A percentile compares a stretch with the other conserved stretches of the same genome.
Evolutionary conservation across 306 rosid species (phyloP).

Genomic region (Vigna nakashimae): DNA sequence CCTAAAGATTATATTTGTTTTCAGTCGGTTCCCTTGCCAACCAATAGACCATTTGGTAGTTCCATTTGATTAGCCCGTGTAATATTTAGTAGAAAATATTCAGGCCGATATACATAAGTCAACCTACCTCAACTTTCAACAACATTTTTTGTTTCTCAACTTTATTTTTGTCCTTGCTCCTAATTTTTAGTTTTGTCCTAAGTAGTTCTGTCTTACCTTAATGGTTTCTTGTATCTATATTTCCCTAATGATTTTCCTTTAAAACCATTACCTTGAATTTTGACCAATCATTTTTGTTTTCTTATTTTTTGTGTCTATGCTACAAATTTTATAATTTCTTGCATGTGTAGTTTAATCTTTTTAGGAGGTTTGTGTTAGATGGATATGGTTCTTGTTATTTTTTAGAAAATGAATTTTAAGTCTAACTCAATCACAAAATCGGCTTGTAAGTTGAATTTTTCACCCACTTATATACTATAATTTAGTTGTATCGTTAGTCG

Average conservation of each 20-base stretch:
- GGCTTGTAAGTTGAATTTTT: no score
- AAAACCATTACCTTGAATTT: neutral
- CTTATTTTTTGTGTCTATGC: neutral
- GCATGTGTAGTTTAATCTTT: neutral
- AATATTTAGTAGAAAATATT: neutral
- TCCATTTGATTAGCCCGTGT: neutral
- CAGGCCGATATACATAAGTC: neutral
- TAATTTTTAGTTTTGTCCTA: neutral
- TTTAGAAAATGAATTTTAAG: no score
- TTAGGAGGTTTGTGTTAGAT: neutral
- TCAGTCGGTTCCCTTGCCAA: neutral
- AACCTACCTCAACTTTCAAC: neutral
- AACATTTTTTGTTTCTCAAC: neutral
- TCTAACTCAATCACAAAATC: no score
- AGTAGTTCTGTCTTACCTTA: neutral
- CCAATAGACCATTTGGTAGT: neutral
- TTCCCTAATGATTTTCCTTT: slow-evolving; percentile 6
- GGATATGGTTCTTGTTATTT: neutral
- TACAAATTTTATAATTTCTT: neutral
- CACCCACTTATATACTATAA: no score
- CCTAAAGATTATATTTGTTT: neutral
- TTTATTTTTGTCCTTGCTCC: neutral
- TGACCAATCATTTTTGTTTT: neutral
- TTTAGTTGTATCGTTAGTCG: no score
- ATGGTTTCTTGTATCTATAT: slow-evolving; percentile 1